Evolutionary conservation across 495 filamentous ascomycete genomes (phyloP).

Genomic region (Tuber calosporum): DNA sequence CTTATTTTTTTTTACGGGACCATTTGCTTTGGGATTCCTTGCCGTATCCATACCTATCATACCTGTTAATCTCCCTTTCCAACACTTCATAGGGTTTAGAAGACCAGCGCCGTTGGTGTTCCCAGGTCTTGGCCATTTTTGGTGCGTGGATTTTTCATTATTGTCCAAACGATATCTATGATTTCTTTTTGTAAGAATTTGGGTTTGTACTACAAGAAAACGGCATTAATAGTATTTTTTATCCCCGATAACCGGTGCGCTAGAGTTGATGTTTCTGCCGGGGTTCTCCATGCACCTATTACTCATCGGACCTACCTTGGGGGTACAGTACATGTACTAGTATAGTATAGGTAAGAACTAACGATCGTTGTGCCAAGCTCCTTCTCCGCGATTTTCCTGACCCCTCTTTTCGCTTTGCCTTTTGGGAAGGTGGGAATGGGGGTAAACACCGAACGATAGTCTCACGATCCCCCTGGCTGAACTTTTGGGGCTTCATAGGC

Average conservation of each 20-base stretch:
- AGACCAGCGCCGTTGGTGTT: not conserved
- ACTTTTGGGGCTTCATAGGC: too few species aligned
- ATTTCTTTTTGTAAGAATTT: not conserved
- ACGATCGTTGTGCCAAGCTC: not conserved
- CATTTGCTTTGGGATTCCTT: not conserved
- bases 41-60: not conserved
- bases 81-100: not conserved
- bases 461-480: too few species aligned
- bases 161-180: not conserved
- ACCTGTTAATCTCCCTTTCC: not conserved
- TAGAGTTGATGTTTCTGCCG: not conserved
- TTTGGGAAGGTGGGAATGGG: too few species aligned
- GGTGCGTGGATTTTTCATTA: too few species aligned
- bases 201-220: not conserved
- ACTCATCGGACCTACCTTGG: not conserved
- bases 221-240: not conserved
- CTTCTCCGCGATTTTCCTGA: too few species aligned
- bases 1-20: not conserved
- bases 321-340: too few species aligned
- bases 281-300: not conserved
- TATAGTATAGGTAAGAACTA: not conserved
- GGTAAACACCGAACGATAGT: too few species aligned
- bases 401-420: too few species aligned
- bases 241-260: not conserved
- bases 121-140: not conserved